phyloP scores from a whole-genome alignment of 441 rosid species.

The Erysimum cheiri region DNA sequence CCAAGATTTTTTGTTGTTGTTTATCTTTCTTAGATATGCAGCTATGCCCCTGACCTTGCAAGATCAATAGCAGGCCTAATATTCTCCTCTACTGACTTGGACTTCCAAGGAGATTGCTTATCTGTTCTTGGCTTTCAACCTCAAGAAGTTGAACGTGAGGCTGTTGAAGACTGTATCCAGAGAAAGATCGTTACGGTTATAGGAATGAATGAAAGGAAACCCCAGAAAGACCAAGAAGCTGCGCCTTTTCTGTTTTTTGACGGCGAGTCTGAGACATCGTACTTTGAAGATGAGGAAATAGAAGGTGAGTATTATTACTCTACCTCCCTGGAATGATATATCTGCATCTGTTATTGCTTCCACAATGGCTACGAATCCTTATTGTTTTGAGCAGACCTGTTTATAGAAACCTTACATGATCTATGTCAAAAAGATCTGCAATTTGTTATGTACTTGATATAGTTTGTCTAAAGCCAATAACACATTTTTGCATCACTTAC shows the following conservation, averaged over 20 bases:
- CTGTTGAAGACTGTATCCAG: constrained; percentile 64
- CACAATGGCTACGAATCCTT: constrained; percentile 6
- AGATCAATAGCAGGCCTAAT: constrained; percentile 80
- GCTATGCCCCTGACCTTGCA: constrained; percentile 89
- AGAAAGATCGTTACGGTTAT: constrained; percentile 73
- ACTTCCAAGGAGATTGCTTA: constrained; percentile 78
- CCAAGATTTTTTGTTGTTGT: not conserved
- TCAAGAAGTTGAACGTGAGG: constrained; percentile 45
- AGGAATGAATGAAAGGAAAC: constrained; percentile 66
- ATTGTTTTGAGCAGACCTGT: constrained; percentile 16
- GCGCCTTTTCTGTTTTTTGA: constrained; percentile 67
- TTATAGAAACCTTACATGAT: not conserved
- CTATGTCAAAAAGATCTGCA: constrained; percentile 1
- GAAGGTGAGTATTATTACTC: constrained; percentile 53
- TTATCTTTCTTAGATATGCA: constrained; percentile 59
- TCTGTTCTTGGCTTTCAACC: constrained; percentile 71
- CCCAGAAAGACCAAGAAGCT: constrained; percentile 59
- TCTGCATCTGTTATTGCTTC: constrained; percentile 9
- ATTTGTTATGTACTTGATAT: constrained; percentile 9
- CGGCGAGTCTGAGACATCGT: constrained; percentile 44
- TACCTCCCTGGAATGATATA: constrained; percentile 45
- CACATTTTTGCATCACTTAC: constrained; percentile 10
- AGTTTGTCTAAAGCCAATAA: constrained; percentile 16
- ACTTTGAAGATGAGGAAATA: constrained; percentile 51
- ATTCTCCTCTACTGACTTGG: constrained; percentile 63